Base-by-base conservation (phyloP, 768 basidiomycete species). In the Boletus tylopilopsis region DNA sequence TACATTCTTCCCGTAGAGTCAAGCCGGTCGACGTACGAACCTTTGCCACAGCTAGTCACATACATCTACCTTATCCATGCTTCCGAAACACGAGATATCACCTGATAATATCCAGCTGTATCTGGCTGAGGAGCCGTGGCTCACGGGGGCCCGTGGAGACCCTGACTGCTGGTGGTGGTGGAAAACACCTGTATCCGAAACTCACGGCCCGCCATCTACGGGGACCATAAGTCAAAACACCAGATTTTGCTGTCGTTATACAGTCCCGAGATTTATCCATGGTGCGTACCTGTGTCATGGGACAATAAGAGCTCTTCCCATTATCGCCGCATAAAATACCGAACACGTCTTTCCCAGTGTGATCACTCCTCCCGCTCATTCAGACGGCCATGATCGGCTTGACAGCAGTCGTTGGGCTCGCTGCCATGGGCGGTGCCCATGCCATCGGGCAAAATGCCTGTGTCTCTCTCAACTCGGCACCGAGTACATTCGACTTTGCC, bases 391-490 rank as follows among this genome's bases (percentile, higher is more conserved):
- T 59, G 33, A 37, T 62, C 13, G 50, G 38, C 42, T 42, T 58
- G 6, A 53, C 63, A 25, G 39, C 37, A 22, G n/a, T 56, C 30
- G 12, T 43, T 11, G 18, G 35, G 30, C 10, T 27, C 19, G 36
- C 32, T 11, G 25, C 36, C 18, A 24, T 46, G 15, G 43, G 35
- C 12, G 47, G 50, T 24, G 72, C 62, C 12, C 40, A 63, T 29
- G 78, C 73, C 13, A 76, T 80, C 19, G 79, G 79, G 18, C 79
- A 81, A 57, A 64, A 62, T 21, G 64, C 71, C 10, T 79, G 79
- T 50, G 77, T 78, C 54, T 62, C 71, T 2, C 79, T 80, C 59
- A 54, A 70, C 45, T 66, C 57, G 7, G 48, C 64, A 13, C 47
- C 55, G 18, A 47, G 60, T 5, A 41, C 53, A 15, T 62, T 59